Percentiles rank a stretch among this genome's conserved stretches.
These are phyloP conservation scores for Prototheca wickerhamii DNA, from an alignment of 163 green algal genomes.

Conservation along the genomic window DNA sequence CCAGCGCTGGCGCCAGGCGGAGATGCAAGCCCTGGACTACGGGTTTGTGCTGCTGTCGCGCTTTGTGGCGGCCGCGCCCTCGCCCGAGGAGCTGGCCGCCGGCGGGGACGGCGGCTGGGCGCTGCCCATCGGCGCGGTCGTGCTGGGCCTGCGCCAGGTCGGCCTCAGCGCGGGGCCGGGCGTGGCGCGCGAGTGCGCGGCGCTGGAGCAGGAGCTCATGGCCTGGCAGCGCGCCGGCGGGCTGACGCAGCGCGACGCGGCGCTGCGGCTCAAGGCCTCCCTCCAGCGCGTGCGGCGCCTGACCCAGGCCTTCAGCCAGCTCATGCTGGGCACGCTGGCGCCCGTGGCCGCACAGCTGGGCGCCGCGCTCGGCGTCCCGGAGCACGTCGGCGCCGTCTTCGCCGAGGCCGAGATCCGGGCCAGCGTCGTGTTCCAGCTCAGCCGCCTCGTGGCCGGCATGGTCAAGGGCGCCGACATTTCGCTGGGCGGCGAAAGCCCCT, in stretches of 20 bases:
- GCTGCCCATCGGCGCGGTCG: slow-evolving; percentile 55
- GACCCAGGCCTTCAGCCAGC: slow-evolving; percentile 60
- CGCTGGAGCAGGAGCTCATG: slow-evolving; percentile 78
- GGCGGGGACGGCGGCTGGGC: slow-evolving; percentile 55
- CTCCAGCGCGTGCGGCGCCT: slow-evolving; percentile 74
- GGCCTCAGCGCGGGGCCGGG: slow-evolving; percentile 44
- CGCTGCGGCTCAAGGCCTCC: slow-evolving; percentile 68
- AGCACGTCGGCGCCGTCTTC: slow-evolving; percentile 37
- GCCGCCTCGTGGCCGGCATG: slow-evolving; percentile 51
- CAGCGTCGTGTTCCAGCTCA: slow-evolving; percentile 89
- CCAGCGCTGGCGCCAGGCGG: slow-evolving; percentile 73
- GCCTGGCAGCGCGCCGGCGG: slow-evolving; percentile 50
- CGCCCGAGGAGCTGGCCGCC: slow-evolving; percentile 33
- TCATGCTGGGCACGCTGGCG: slow-evolving; percentile 57
- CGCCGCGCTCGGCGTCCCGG: not conserved
- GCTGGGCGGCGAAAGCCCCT: slow-evolving; percentile 28
- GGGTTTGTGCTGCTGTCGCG: slow-evolving; percentile 82
- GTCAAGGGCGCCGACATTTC: slow-evolving; percentile 24
- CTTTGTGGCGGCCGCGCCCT: slow-evolving; percentile 59
- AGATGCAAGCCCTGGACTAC: slow-evolving; percentile 89
- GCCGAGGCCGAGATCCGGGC: slow-evolving; percentile 82
- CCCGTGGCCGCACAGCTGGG: slow-evolving; percentile 43
- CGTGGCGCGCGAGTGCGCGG: slow-evolving; percentile 58
- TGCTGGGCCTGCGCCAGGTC: slow-evolving; percentile 74
- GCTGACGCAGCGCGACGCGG: slow-evolving; percentile 32